Percentiles rank a stretch among this genome's conserved stretches.
These are phyloP conservation scores for Fusarium floridanum DNA, from an alignment of 2,329 filamentous ascomycete species.

Conservation along the genomic window DNA sequence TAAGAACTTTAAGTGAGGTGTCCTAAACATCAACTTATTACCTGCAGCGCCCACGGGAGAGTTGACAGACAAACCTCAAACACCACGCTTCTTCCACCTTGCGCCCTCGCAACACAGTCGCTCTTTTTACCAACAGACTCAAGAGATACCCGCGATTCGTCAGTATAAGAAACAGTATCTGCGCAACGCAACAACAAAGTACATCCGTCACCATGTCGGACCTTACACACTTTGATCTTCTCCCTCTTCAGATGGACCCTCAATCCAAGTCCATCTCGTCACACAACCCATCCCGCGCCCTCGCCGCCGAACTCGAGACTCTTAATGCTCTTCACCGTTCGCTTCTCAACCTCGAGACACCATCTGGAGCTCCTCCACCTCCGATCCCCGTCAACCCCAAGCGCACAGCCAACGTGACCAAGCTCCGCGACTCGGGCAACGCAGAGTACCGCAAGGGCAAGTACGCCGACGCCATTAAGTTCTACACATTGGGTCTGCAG, in stretches of 20 bases:
- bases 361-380: constrained; percentile 80
- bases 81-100: constrained; percentile 21
- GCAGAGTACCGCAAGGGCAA: constrained; percentile 82
- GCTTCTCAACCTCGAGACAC: constrained; percentile 68
- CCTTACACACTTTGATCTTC: constrained; percentile 81
- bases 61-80: constrained; percentile 3
- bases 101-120: constrained; percentile 27
- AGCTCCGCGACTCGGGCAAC: constrained; percentile 92
- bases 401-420: constrained; percentile 86
- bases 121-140: constrained; percentile 21
- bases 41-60: constrained; percentile 1
- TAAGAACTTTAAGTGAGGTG: constrained; percentile 48
- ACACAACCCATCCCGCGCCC: constrained; percentile 60
- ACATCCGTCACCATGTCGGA: constrained; percentile 62
- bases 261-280: constrained; percentile 78
- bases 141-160: background rate
- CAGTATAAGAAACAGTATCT: background rate
- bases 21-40: constrained; percentile 44
- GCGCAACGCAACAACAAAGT: background rate
- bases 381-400: constrained; percentile 94
- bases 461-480: constrained; percentile 79
- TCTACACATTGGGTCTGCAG: constrained; percentile 88
- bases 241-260: constrained; percentile 86
- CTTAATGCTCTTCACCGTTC: constrained; percentile 85
- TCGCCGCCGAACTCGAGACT: constrained; percentile 74